phyloP scores from a whole-genome alignment of 208 protist species.

The Trypanosoma scelopori region DNA sequence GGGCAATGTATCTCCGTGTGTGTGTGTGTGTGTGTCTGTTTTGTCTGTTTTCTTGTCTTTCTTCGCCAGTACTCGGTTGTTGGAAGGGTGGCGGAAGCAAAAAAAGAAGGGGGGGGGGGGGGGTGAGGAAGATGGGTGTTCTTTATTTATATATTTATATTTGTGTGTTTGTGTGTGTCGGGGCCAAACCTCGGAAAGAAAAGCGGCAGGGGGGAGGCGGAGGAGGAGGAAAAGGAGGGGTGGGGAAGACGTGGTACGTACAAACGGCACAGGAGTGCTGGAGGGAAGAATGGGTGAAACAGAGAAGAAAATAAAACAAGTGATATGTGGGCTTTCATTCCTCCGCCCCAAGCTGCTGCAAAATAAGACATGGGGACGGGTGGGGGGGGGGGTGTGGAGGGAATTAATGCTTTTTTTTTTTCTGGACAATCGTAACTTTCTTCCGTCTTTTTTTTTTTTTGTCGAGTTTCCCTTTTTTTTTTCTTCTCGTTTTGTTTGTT shows the following conservation, averaged over 20 bases:
- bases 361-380: neutral
- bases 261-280: slow-evolving; percentile 12
- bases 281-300: neutral
- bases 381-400: neutral
- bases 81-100: neutral
- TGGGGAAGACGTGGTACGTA: neutral
- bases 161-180: too few relatives aligned
- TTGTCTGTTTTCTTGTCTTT: too few relatives aligned
- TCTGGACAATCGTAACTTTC: neutral
- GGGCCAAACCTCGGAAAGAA: too few relatives aligned
- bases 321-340: too few relatives aligned
- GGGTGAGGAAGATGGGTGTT: neutral
- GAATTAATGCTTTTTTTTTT: neutral
- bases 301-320: neutral
- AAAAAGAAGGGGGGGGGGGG: neutral
- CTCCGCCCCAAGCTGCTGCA: too few relatives aligned
- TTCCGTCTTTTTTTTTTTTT: slow-evolving; percentile 11
- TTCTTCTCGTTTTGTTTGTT: slow-evolving; percentile 19
- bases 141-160: too few relatives aligned
- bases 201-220: neutral
- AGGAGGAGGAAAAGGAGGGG: neutral
- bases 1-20: too few relatives aligned
- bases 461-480: slow-evolving; percentile 25
- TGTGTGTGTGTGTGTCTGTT: too few relatives aligned
- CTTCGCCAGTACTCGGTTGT: too few relatives aligned